Evolutionary conservation across 441 rosid species (phyloP).

Genomic region (Erodium trifolium): DNA sequence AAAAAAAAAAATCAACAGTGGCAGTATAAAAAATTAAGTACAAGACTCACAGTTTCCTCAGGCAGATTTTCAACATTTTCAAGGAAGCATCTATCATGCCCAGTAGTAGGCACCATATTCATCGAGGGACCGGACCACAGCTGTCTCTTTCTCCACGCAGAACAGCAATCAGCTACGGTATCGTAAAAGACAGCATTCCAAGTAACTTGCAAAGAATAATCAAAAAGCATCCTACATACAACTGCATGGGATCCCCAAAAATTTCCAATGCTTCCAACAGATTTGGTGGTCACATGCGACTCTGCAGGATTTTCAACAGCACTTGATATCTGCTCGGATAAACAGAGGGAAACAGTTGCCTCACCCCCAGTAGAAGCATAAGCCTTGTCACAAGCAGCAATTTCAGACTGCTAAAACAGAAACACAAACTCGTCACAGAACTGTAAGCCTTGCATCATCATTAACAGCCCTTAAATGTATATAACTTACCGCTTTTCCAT

Average conservation of each 20-base stretch:
- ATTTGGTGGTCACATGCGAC: conserved; percentile 34
- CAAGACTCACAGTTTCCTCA: conserved; percentile 32
- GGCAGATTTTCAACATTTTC: conserved; percentile 21
- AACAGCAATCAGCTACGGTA: conserved; percentile 39
- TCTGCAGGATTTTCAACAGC: conserved; percentile 20
- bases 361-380: conserved; percentile 25
- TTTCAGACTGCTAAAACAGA: conserved; percentile 44
- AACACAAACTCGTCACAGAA: conserved; percentile 11
- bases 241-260: conserved; percentile 48
- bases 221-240: conserved; percentile 55
- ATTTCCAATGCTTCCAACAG: conserved; percentile 69
- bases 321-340: conserved; percentile 20
- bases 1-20: conserved; percentile 3
- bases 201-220: conserved; percentile 66
- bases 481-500: conserved; percentile 33
- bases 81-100: conserved; percentile 14
- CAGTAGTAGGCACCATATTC: conserved; percentile 20
- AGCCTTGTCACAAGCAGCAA: conserved; percentile 22
- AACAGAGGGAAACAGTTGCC: conserved; percentile 24
- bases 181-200: conserved; percentile 93
- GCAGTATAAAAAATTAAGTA: not conserved
- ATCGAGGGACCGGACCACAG: conserved; percentile 52
- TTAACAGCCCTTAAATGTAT: conserved; percentile 9
- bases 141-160: conserved; percentile 63
- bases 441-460: not conserved